These are phyloP conservation scores for Oryza australiensis DNA, from an alignment of 176 grass and related monocot species.

Conservation along the genomic window DNA sequence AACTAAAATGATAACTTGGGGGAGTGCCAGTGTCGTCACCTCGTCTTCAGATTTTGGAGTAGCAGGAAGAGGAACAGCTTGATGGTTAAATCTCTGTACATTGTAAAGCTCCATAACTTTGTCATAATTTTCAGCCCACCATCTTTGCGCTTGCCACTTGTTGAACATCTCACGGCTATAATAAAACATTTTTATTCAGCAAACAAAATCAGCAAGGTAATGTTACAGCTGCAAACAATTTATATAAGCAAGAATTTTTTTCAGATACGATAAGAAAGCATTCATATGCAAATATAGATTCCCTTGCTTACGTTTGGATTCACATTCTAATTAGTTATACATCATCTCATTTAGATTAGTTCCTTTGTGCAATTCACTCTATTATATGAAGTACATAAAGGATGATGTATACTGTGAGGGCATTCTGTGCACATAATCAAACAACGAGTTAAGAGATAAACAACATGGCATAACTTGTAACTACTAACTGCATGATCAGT, in stretches of 20 bases:
- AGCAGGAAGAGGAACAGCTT: conserved; percentile 71
- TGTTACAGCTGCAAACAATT: conserved; percentile 8
- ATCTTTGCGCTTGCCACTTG: conserved; percentile 96
- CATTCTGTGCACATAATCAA: neutral
- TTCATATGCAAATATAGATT: neutral
- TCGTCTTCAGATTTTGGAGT: conserved; percentile 89
- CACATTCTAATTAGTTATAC: neutral
- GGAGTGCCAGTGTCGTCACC: conserved; percentile 30
- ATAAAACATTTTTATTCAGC: conserved; percentile 13
- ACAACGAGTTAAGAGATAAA: neutral
- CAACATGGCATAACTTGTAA: neutral
- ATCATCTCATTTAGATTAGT: neutral
- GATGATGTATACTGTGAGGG: neutral
- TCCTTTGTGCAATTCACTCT: neutral
- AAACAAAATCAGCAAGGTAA: conserved; percentile 7
- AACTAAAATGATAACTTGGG: neutral
- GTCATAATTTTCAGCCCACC: conserved; percentile 99
- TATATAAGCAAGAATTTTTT: neutral
- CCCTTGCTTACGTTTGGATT: neutral
- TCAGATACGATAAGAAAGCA: neutral
- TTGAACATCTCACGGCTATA: conserved; percentile 90
- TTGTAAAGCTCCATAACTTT: conserved; percentile 98
- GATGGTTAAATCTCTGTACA: conserved; percentile 82
- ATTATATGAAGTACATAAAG: neutral
- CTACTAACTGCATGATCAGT: neutral